Evolutionary conservation across 306 rosid genomes (phyloP).

Genomic region (Albizia julibrissin): DNA sequence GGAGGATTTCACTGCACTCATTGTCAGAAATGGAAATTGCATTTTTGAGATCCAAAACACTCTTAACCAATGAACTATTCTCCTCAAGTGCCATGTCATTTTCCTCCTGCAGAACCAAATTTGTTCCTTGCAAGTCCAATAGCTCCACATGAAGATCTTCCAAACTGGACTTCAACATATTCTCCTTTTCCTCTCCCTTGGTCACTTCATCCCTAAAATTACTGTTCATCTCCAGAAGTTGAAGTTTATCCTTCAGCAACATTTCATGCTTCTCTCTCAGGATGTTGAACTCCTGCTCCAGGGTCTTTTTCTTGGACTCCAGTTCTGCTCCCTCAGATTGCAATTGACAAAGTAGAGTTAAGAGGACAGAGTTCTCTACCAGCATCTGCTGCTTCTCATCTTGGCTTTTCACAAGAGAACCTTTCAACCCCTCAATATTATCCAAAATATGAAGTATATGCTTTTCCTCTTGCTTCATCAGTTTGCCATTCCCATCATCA

Average conservation of each 20-base stretch:
- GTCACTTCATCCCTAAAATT: constrained; percentile 55
- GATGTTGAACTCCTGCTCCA: constrained; percentile 57
- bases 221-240: constrained; percentile 59
- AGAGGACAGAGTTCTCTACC: constrained; percentile 71
- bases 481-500: constrained; percentile 43
- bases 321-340: constrained; percentile 56
- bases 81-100: constrained; percentile 61
- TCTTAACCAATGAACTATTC: constrained; percentile 54
- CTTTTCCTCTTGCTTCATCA: constrained; percentile 54
- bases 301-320: constrained; percentile 43
- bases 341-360: constrained; percentile 66
- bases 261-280: constrained; percentile 43
- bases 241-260: constrained; percentile 62
- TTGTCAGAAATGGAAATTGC: constrained; percentile 52
- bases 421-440: constrained; percentile 63
- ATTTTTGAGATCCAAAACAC: constrained; percentile 56
- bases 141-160: constrained; percentile 51
- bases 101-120: constrained; percentile 57
- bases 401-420: constrained; percentile 53
- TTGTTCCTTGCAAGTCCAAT: constrained; percentile 50
- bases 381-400: constrained; percentile 77
- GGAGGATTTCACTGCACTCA: constrained; percentile 56
- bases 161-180: constrained; percentile 50
- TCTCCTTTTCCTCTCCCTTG: constrained; percentile 58
- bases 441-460: constrained; percentile 55